Base-by-base conservation (phyloP, 176 grass and related monocot species). In the Panicum miliaceum region DNA sequence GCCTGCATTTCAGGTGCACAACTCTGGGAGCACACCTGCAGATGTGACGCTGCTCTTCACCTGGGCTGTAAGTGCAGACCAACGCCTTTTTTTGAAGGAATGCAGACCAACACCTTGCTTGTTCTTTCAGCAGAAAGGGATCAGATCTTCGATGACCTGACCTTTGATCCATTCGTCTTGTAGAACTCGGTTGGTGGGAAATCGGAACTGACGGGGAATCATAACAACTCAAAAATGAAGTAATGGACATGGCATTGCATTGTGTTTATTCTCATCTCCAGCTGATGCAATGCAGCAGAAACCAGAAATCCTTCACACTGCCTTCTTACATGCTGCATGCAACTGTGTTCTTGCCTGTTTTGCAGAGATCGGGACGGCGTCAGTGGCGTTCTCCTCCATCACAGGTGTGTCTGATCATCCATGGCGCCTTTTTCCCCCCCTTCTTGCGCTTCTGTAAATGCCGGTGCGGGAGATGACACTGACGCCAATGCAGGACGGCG, bases 181-280 rank as follows among this genome's bases (percentile, higher is more conserved):
- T 67, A 98, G 95, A 98, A 98, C 83, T 98, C 95, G 13, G 91
- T 95, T 84, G 95, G 95, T 45, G 95, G 91, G 26, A 81, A 43
- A n/a, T 98, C 92, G 26, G 91, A 90, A 84, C 73, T 93, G 69
- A 93, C 90, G 35, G 92, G 92, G 63, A 85, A 93, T 82, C 95
- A 98, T 77, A 91, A 7, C n/a, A 98, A 98, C 82, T 86, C 82
- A 20, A 91, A 80, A 74, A 98, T 95, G 87, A 93, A 50, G 95
- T 97, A 90, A 91, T 71, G 32, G 14, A 48, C 7, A 63, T 38
- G 18, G 37, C 40, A 85, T 12, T 6, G 37, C 40, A 85, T 12
- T 6, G 10, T 41, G 36, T 66, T 25, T 25, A 8, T 32, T 32
- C 36, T 71, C 34, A 12, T n/a, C 14, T 27, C 0, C 29, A 53